Evolutionary conservation across 768 basidiomycete genomes (phyloP).

Genomic region (Sutorius australiensis): DNA sequence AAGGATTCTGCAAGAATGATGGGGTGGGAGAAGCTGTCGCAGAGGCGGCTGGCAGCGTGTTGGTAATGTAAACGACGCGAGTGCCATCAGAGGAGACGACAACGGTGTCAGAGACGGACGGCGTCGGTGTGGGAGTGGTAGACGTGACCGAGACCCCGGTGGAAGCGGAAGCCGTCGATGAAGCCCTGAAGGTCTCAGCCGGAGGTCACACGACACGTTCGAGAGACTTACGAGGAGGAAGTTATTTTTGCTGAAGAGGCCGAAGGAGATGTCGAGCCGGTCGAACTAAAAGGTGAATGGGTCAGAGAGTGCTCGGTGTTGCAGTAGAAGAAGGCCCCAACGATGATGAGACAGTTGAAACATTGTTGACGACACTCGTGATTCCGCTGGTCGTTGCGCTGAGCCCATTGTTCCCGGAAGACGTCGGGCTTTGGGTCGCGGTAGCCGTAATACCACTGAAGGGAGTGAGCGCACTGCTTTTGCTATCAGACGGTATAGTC

Average conservation of each 20-base stretch:
- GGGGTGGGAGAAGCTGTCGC: constrained; percentile 20
- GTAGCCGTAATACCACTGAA: constrained; percentile 11
- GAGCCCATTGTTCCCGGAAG: not conserved
- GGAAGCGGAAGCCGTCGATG: constrained; percentile 6
- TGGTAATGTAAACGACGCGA: constrained; percentile 30
- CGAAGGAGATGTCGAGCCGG: constrained; percentile 21
- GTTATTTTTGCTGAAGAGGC: constrained; percentile 1
- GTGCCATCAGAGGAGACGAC: constrained; percentile 24
- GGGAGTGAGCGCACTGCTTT: not conserved
- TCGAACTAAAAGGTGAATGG: constrained; percentile 22
- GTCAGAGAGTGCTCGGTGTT: constrained; percentile 19
- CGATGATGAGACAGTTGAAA: constrained; percentile 15
- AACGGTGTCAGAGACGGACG: constrained; percentile 15
- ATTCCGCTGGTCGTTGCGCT: constrained; percentile 12
- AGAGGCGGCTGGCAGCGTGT: constrained; percentile 28
- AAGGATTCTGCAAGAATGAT: constrained; percentile 61
- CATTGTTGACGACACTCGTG: constrained; percentile 14
- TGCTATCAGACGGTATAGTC: not conserved
- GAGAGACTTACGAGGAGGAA: constrained; percentile 22
- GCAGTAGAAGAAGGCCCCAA: constrained; percentile 16
- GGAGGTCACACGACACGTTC: not conserved
- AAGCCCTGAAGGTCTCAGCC: constrained; percentile 7
- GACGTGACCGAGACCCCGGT: constrained; percentile 10
- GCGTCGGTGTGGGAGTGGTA: constrained; percentile 3
- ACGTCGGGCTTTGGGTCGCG: not conserved